Conservation (phyloP, 2,329 filamentous ascomycete genomes). For the Madurella mycetomatis region DNA sequence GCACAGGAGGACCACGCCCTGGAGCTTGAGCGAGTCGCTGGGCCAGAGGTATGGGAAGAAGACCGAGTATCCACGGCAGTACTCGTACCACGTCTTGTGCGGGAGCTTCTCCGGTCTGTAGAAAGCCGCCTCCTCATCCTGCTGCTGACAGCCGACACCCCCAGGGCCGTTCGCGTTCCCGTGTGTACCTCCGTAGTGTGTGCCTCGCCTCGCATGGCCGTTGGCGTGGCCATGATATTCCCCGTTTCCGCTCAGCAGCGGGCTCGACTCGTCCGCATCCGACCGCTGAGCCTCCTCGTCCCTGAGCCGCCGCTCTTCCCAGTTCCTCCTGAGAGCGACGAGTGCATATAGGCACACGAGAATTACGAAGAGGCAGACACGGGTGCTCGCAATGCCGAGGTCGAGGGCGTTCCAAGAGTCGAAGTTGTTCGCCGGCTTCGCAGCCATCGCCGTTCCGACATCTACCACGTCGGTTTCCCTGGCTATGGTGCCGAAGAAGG, state of each 20-base stretch:
- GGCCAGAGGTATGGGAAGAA: slow-evolving; percentile 99
- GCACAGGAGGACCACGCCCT: slow-evolving; percentile 76
- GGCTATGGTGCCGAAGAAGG: slow-evolving; percentile 65
- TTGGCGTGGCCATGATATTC: slow-evolving; percentile 28
- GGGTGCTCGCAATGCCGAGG: slow-evolving; percentile 61
- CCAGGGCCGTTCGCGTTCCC: slow-evolving; percentile 37
- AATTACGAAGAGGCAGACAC: slow-evolving; percentile 55
- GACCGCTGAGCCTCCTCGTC: slow-evolving; percentile 39
- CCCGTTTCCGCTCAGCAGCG: slow-evolving; percentile 52
- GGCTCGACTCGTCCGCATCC: slow-evolving; percentile 54
- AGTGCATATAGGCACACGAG: slow-evolving; percentile 53
- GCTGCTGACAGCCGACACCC: slow-evolving; percentile 39
- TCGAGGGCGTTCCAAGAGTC: slow-evolving; percentile 59
- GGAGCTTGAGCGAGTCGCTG: slow-evolving; percentile 66
- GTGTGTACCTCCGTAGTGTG: slow-evolving; percentile 25
- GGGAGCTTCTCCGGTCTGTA: slow-evolving; percentile 84
- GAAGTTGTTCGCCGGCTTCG: slow-evolving; percentile 34
- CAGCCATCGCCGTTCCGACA: slow-evolving; percentile 35
- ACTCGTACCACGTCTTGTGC: slow-evolving; percentile 93
- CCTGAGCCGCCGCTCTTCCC: slow-evolving; percentile 38
- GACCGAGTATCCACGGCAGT: slow-evolving; percentile 82
- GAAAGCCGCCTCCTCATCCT: slow-evolving; percentile 70
- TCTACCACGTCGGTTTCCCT: slow-evolving; percentile 36
- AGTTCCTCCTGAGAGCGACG: slow-evolving; percentile 39
- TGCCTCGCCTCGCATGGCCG: slow-evolving; percentile 20